These are phyloP conservation scores for Chalciporus piperatus DNA, from an alignment of 768 basidiomycete genomes.

Conservation along the genomic window DNA sequence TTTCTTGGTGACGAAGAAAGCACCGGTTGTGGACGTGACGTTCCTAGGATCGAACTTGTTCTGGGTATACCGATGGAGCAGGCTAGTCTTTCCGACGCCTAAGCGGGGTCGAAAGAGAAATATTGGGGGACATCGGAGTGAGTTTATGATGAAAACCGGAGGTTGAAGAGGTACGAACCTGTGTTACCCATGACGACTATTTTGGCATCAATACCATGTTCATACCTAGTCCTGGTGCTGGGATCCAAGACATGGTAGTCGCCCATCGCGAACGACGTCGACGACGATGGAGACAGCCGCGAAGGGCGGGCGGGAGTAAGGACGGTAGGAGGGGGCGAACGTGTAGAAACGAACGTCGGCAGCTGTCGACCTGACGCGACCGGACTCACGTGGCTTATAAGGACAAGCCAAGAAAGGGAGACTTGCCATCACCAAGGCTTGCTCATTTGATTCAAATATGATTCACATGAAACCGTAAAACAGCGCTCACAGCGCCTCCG, in stretches of 20 bases:
- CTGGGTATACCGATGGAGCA: constrained; percentile 87
- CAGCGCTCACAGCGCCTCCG: not conserved
- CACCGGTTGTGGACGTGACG: constrained; percentile 87
- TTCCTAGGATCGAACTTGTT: constrained; percentile 87
- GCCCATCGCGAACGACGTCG: constrained; percentile 43
- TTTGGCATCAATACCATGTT: constrained; percentile 89
- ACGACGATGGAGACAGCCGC: constrained; percentile 38
- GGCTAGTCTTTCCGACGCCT: constrained; percentile 93
- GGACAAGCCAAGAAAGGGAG: no score
- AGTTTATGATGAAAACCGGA: constrained; percentile 18
- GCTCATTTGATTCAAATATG: no score
- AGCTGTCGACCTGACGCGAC: constrained; percentile 32
- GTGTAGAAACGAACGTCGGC: constrained; percentile 29
- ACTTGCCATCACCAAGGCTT: no score
- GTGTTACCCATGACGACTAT: constrained; percentile 92
- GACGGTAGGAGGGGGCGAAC: constrained; percentile 29
- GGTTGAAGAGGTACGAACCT: constrained; percentile 36
- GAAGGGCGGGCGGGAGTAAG: constrained; percentile 40
- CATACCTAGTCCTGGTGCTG: constrained; percentile 66
- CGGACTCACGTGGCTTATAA: constrained; percentile 29
- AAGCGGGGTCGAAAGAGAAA: constrained; percentile 6
- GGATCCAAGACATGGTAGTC: constrained; percentile 62
- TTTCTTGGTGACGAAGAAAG: constrained; percentile 93
- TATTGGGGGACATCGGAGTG: constrained; percentile 9
- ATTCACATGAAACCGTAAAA: not conserved